Percentiles rank a stretch among this genome's conserved stretches.
Evolutionary conservation across 2,329 filamentous ascomycete genomes (phyloP).

Genomic region (Colletotrichum sp.): DNA sequence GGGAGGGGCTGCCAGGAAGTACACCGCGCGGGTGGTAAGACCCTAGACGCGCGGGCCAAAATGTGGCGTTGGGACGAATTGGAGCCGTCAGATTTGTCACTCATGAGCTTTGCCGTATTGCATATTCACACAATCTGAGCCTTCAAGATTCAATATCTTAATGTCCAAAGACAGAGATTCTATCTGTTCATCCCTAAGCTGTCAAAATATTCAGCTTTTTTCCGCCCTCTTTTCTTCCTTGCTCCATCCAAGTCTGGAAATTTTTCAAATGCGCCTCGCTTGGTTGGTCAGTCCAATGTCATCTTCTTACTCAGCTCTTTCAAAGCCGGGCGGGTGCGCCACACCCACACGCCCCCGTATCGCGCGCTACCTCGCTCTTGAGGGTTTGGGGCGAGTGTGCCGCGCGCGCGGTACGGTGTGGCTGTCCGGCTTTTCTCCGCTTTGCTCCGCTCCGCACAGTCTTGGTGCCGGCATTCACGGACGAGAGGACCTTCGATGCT

Average conservation of each 20-base stretch:
- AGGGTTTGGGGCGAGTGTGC: background rate
- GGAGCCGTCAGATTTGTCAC: background rate
- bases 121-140: background rate
- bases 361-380: background rate
- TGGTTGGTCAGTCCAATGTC: background rate
- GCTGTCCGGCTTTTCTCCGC: background rate
- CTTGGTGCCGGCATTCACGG: background rate
- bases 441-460: background rate
- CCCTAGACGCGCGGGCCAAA: background rate
- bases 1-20: background rate
- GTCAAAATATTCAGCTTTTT: background rate
- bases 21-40: constrained; percentile 5
- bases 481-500: background rate
- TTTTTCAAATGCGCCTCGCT: background rate
- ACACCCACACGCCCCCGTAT: background rate
- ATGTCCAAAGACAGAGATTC: accelerated
- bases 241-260: background rate
- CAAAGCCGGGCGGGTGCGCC: background rate
- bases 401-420: background rate
- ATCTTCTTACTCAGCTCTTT: constrained; percentile 16
- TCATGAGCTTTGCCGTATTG: background rate
- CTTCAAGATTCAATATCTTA: background rate
- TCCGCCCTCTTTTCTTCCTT: background rate
- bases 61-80: background rate
- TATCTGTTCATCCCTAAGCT: accelerated